These are phyloP conservation scores for Alternaria panax DNA, from an alignment of 2,329 filamentous ascomycete species.

Conservation along the genomic window DNA sequence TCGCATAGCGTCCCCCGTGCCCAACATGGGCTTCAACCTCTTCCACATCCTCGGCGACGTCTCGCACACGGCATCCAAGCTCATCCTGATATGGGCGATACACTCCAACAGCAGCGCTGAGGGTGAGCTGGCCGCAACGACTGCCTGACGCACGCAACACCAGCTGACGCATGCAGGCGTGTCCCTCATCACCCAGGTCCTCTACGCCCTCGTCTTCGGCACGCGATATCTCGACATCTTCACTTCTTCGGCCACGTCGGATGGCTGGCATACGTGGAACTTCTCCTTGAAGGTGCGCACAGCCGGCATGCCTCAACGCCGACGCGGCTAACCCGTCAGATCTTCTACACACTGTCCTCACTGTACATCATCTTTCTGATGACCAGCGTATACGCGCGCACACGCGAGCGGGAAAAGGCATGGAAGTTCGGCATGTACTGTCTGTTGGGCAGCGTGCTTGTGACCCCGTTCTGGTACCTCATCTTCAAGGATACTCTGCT, in stretches of 20 bases:
- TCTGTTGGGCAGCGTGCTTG: conserved; percentile 68
- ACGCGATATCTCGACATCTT: conserved; percentile 89
- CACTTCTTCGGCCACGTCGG: conserved; percentile 48
- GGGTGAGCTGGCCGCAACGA: conserved; percentile 57
- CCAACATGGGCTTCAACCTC: conserved; percentile 51
- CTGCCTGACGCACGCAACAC: neutral
- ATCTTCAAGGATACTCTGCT: conserved; percentile 67
- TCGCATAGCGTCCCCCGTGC: conserved; percentile 11
- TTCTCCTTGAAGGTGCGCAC: conserved; percentile 71
- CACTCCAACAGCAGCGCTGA: conserved; percentile 88
- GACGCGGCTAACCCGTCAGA: conserved; percentile 43
- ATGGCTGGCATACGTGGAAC: conserved; percentile 60
- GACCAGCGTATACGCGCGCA: conserved; percentile 84
- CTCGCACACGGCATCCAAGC: conserved; percentile 85
- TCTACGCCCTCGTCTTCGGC: conserved; percentile 86
- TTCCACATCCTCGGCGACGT: conserved; percentile 85
- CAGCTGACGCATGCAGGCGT: conserved; percentile 64
- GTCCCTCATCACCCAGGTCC: conserved; percentile 86
- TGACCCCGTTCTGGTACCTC: conserved; percentile 76
- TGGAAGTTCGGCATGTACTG: conserved; percentile 86
- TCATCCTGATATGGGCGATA: conserved; percentile 89
- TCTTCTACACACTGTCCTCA: conserved; percentile 85
- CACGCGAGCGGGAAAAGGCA: conserved; percentile 88
- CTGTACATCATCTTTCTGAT: conserved; percentile 88
- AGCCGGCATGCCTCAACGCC: neutral